A percentile compares a stretch with the other conserved stretches of the same genome.
phyloP scores from a whole-genome alignment of 305 asterid species.

The Fraxinus baroniana region DNA sequence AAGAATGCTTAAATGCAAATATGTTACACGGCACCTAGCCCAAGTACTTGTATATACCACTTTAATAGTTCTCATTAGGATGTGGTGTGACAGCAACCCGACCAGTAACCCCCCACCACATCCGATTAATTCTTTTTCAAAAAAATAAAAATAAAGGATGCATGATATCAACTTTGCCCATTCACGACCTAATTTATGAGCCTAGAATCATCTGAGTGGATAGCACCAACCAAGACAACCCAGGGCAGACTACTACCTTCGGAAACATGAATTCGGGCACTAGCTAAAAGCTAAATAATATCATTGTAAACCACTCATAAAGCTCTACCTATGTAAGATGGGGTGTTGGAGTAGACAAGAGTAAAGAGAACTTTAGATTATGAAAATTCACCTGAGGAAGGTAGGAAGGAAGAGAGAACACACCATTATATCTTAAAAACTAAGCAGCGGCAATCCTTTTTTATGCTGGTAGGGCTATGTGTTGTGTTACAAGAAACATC shows the following conservation, averaged over 20 bases:
- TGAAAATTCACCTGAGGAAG: neutral
- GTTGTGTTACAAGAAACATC: neutral
- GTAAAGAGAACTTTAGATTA: neutral
- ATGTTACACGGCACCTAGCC: neutral
- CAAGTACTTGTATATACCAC: neutral
- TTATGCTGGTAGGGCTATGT: neutral
- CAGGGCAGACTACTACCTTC: neutral
- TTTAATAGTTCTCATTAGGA: neutral
- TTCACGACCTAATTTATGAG: neutral
- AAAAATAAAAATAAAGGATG: neutral
- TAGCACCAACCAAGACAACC: neutral
- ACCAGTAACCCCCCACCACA: neutral
- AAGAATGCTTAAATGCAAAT: neutral
- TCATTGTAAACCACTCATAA: neutral
- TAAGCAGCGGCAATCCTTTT: neutral
- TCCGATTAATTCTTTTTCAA: neutral
- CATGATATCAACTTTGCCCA: neutral
- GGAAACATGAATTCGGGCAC: neutral
- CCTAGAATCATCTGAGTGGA: neutral
- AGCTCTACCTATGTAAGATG: neutral
- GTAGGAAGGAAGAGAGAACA: neutral
- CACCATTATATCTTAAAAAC: neutral
- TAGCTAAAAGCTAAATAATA: neutral
- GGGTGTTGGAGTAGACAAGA: neutral
- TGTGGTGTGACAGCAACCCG: neutral